These are phyloP conservation scores for Aspergillus oerlinghausenensis DNA, from an alignment of 2,329 filamentous ascomycete genomes.

Conservation along the genomic window DNA sequence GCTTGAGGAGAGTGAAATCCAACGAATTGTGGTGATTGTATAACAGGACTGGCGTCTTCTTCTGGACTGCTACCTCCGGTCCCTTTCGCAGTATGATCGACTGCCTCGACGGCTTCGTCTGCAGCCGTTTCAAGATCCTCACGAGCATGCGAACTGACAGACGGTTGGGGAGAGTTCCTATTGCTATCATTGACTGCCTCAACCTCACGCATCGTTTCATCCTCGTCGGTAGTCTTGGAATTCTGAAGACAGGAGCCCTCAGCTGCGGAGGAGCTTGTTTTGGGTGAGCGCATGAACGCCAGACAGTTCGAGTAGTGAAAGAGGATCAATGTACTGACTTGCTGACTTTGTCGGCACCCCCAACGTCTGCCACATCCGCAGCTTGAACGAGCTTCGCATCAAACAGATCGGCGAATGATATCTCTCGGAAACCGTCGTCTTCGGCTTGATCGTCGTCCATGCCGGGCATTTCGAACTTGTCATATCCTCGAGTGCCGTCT, in stretches of 20 bases:
- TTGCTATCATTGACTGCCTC: background rate
- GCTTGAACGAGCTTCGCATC: slow-evolving; percentile 62
- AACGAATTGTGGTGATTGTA: slow-evolving; percentile 16
- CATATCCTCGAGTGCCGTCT: slow-evolving; percentile 69
- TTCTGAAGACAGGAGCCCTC: slow-evolving; percentile 21
- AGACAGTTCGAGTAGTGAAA: slow-evolving; percentile 15
- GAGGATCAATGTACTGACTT: slow-evolving; percentile 36
- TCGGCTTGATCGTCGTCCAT: slow-evolving; percentile 53
- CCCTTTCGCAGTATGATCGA: background rate
- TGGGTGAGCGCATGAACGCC: slow-evolving; percentile 25
- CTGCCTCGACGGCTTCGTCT: background rate
- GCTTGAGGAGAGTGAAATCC: slow-evolving; percentile 13
- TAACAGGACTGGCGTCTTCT: slow-evolving; percentile 6
- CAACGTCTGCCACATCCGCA: slow-evolving; percentile 24
- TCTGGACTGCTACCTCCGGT: background rate
- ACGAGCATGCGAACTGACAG: background rate
- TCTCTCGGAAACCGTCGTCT: slow-evolving; percentile 58
- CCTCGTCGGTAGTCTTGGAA: slow-evolving; percentile 8
- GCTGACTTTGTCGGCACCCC: slow-evolving; percentile 30
- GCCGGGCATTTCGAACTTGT: slow-evolving; percentile 70
- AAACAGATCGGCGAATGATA: slow-evolving; percentile 60
- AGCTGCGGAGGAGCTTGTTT: slow-evolving; percentile 25
- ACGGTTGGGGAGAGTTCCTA: background rate
- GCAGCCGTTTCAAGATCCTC: background rate
- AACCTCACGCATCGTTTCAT: background rate